These are phyloP conservation scores for Leptographium radiaticola DNA, from an alignment of 2,329 filamentous ascomycete genomes.

Conservation along the genomic window DNA sequence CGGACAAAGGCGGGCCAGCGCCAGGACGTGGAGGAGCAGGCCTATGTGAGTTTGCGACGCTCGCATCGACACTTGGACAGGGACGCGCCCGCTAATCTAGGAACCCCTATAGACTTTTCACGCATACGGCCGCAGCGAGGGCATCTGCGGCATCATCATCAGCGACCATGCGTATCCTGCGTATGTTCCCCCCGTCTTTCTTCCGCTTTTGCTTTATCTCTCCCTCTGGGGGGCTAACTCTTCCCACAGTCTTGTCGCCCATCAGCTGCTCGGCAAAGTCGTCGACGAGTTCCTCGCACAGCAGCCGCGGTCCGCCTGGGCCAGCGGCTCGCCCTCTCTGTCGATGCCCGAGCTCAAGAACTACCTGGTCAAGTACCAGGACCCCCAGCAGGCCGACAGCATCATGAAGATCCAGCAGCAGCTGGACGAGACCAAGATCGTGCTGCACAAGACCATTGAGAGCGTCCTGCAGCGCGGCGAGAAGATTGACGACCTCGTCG, in stretches of 20 bases:
- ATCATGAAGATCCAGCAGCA: constrained; percentile 95
- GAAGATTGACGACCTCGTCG: constrained; percentile 90
- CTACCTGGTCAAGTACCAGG: constrained; percentile 64
- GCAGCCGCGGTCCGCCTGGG: constrained; percentile 52
- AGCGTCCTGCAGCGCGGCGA: constrained; percentile 77
- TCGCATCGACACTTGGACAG: too few relatives aligned
- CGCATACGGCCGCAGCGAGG: constrained; percentile 62
- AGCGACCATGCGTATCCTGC: constrained; percentile 61
- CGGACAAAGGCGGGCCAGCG: constrained; percentile 65
- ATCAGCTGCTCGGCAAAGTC: constrained; percentile 76
- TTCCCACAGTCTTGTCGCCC: constrained; percentile 49
- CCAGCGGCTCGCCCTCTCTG: constrained; percentile 23
- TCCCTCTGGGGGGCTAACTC: too few relatives aligned
- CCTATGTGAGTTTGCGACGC: not conserved
- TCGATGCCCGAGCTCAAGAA: constrained; percentile 60
- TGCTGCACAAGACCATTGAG: constrained; percentile 94
- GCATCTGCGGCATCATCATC: constrained; percentile 65
- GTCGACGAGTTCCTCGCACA: constrained; percentile 74
- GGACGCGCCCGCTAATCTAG: not conserved
- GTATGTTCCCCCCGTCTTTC: constrained; percentile 10
- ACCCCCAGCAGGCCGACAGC: constrained; percentile 75
- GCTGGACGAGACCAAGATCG: constrained; percentile 93
- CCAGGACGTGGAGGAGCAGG: constrained; percentile 75
- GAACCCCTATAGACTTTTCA: constrained; percentile 33
- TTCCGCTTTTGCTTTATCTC: too few relatives aligned